These are phyloP conservation scores for Xerocomellus intermedius DNA, from an alignment of 768 basidiomycete genomes.

Conservation along the genomic window DNA sequence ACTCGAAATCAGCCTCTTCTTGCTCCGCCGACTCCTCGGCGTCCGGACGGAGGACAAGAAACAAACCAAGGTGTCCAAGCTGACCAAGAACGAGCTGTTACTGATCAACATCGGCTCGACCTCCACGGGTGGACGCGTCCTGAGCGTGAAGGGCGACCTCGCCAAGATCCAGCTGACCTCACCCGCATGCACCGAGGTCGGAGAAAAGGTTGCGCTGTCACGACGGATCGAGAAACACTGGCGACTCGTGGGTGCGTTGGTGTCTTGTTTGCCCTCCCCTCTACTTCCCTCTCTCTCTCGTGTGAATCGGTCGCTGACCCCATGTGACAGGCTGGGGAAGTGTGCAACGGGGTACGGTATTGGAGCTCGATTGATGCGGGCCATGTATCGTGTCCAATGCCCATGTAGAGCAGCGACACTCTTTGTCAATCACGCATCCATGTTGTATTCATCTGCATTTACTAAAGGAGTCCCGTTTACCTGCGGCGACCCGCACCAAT, in stretches of 20 bases:
- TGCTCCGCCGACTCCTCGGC: conserved; percentile 93
- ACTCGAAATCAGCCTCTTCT: conserved; percentile 89
- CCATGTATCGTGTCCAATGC: not conserved
- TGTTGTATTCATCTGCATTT: not conserved
- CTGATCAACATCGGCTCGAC: conserved; percentile 99
- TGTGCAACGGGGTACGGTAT: conserved; percentile 79
- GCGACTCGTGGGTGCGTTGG: conserved; percentile 84
- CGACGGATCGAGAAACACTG: conserved; percentile 97
- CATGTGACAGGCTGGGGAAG: conserved; percentile 59
- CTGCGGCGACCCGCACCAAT: not conserved
- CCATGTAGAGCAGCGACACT: not conserved
- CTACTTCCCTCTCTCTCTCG: not conserved
- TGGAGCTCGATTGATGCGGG: conserved; percentile 64
- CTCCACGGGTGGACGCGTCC: conserved; percentile 92
- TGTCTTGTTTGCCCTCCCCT: not conserved
- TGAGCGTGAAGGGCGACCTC: conserved; percentile 91
- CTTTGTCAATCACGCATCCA: not conserved
- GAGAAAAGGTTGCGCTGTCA: conserved; percentile 95
- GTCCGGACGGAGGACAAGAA: conserved; percentile 99
- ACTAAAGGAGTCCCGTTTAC: not conserved
- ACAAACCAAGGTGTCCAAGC: conserved; percentile 92
- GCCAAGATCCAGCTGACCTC: conserved; percentile 93
- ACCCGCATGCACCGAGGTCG: conserved; percentile 94
- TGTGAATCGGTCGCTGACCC: not conserved
- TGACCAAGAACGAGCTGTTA: conserved; percentile 86